Base-by-base conservation (phyloP, 768 basidiomycete genomes). In the Pleurotus giganteus region DNA sequence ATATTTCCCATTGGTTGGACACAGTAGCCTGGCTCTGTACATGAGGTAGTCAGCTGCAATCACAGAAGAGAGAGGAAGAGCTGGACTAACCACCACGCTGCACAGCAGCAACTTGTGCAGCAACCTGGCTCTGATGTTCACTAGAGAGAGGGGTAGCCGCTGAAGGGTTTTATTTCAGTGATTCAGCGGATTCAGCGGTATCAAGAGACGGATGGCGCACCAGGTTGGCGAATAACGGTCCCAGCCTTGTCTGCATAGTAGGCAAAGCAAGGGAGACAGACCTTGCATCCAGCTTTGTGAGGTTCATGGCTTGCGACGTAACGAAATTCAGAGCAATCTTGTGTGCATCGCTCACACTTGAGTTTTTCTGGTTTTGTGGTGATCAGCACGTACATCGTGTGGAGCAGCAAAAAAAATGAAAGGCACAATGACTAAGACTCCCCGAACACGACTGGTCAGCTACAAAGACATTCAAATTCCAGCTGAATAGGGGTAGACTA, bases 11-110 rank as follows among this genome's bases (percentile, higher is more conserved):
- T 36, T 9, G 50, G 32, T 24, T 39, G 29, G 19, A 52, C 12
- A n/a, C 17, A 5, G 23, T 23, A 12, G 29, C 12, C 8, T 13
- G 9, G 11, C 15, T 52, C 50, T 52, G 50, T 21, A 19, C 34
- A 39, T 17, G 34, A 13, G 11, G 8, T 36, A 39, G 15, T 23
- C 3, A 41, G 8, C 21, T 12, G 34, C n/a, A 17, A 7, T 8
- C 32, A 8, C 8, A 34, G 9, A 37, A 21, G 34, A 12, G 39
- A n/a, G 9, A 28, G 15, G 13, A 17, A 41, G 13, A 52, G 15
- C n/a, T 41, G 15, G 15, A 52, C 34, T 37, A 9, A 52, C 50
- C 15, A n/a, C 50, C 36, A 52, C 50, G 50, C 39, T 52, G 50
- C 17, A 34, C 50, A 19, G 29, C 50, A 17, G 32, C 29, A 52